Evolutionary conservation across 345 rosid genomes (phyloP), one percentile per base, ranked within the genome.

Genomic region (Nasturtium officinale): DNA sequence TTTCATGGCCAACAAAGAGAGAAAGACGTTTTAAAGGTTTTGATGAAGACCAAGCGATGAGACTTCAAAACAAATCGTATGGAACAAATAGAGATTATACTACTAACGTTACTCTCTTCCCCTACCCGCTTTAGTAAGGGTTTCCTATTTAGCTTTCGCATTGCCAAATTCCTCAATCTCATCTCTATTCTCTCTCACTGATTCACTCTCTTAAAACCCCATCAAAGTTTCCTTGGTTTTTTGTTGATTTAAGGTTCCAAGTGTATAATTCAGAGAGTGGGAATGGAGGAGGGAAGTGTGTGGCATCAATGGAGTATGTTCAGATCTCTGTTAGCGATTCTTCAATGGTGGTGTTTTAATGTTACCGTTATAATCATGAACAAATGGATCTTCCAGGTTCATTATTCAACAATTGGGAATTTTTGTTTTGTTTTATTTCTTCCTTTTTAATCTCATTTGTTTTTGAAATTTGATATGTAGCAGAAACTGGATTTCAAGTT

Each of bases 351-450:
- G 99, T 82, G 68, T 47, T 95, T 91, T 83, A 95, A 95, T 65
- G 99, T 95, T n/a, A 85, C 97, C 18, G 97, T 95, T 18, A 95
- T 95, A 82, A 87, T 95, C 86, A 90, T 84, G 83, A 95, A 95
- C 92, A 95, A 95, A 79, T 95, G 99, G 99, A 95, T 95, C 91
- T 95, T 95, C 58, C 98, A 95, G 99, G 99, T 92, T 10, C 1
- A 15, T 54, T 12, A 26, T 4, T 3, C 16, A 6, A 33, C 3
- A 58, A 38, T 5, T 58, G 8, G 45, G 28, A n/a, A n/a, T 5
- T 10, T 37, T 37, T 57, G 32, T 15, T 32, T 32, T 17, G 23
- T 25, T 40, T 37, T 3, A 37, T 37, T 10, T 37, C 13, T 37
- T 35, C 9, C 15, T 18, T 17, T 15, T 21, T 67, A 30, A 35